Evolutionary conservation across 116 monocot genomes (phyloP), one percentile per base, ranked within the genome.

Genomic region (Trichopus zeylanicus): DNA sequence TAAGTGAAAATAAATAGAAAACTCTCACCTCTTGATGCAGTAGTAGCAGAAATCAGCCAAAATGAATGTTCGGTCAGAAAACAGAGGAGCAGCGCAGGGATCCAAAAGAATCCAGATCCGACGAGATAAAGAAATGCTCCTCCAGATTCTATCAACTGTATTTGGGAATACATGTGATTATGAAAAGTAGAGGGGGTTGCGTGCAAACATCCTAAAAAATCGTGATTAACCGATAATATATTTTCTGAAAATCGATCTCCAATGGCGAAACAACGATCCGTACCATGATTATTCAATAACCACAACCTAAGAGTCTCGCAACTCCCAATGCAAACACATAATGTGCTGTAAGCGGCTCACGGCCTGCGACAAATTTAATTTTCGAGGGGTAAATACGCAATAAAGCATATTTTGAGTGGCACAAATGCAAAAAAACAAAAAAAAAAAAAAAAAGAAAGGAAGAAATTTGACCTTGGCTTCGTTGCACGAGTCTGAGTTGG

Each of bases 21-120:
- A 46, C 46, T 4, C 3, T 39, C 13, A 70, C 76, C 62, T 77
- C 59, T 77, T 71, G 12, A 77, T 39, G 42, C 67, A 77, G 58
- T 77, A 77, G 62, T 77, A 77, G 62, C 77, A 77, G 33, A 77
- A 77, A 71, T 77, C 77, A 56, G 71, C 77, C 32, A 77, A 59
- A 25, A 77, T 71, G 30, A 77, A 59, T n/a, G 67, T 77, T 37
- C 71, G 66, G 39, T 70, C 56, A 22, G n/a, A 62, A 2, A 55
- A 70, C 76, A 2, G 61, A 31, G 10, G 66, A 76, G 48, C 11
- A 48, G 11, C 5, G 70, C 70, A 48, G 61, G 37, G 0, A 30
- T 37, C 70, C 76, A 76, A 10, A 70, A 25, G 24, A 61, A 29
- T 1, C 65, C 70, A 0, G 22, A 5, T 53, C 51, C 57, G 15